phyloP scores from a whole-genome alignment of 2,329 filamentous ascomycete species.

The Cytospora mali region DNA sequence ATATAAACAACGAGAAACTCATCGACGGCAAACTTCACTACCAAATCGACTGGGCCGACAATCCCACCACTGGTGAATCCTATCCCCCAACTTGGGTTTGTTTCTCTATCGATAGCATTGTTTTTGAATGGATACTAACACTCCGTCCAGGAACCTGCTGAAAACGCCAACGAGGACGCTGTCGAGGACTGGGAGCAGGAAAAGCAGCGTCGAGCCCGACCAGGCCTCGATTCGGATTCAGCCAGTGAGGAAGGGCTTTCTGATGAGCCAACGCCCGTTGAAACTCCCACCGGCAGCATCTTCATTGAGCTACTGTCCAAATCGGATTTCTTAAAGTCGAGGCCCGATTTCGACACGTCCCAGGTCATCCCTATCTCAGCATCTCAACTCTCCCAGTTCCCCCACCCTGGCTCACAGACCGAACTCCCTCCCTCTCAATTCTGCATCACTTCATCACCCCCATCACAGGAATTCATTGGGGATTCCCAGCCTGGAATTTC shows the following conservation, averaged over 20 bases:
- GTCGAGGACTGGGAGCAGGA: constrained; percentile 35
- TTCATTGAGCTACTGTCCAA: constrained; percentile 25
- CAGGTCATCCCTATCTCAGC: constrained; percentile 29
- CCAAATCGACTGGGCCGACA: constrained; percentile 58
- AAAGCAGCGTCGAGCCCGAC: constrained; percentile 28
- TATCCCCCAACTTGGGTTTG: constrained; percentile 57
- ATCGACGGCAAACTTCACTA: constrained; percentile 44
- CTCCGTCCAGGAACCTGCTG: constrained; percentile 32
- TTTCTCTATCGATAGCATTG: not conserved
- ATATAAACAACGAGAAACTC: constrained; percentile 43
- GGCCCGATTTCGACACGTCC: constrained; percentile 30
- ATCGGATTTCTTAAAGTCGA: constrained; percentile 25
- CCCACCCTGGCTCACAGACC: constrained; percentile 3
- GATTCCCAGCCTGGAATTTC: constrained; percentile 20
- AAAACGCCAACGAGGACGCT: constrained; percentile 35
- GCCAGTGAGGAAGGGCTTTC: constrained; percentile 4
- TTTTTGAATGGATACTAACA: constrained; percentile 4
- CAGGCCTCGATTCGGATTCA: not conserved
- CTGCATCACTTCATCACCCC: constrained; percentile 24
- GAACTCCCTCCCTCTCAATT: constrained; percentile 26
- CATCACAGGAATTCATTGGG: constrained; percentile 26
- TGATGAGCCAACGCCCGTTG: constrained; percentile 6
- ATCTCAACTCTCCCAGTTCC: constrained; percentile 24
- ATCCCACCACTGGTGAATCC: constrained; percentile 49
- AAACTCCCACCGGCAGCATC: constrained; percentile 8